Evolutionary conservation across 2,329 filamentous ascomycete genomes (phyloP), one percentile per base, ranked within the genome.

Genomic region (Harringtonia aguacate): DNA sequence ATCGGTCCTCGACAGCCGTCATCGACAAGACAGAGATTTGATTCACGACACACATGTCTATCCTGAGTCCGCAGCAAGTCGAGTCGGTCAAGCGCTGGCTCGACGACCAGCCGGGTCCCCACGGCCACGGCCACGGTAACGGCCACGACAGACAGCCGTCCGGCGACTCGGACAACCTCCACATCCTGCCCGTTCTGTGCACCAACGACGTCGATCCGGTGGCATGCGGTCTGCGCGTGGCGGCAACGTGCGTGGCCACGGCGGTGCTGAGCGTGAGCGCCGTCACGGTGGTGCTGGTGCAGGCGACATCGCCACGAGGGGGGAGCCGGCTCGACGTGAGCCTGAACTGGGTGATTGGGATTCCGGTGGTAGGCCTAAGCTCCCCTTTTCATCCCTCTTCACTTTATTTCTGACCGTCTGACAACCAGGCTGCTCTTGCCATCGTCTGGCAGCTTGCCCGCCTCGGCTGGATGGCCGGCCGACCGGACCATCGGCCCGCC

Each of bases 71-170:
- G 3, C 35, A 18, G 14, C 38, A 38, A n/a, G 37, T n/a, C 20
- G 46, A 48, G 30, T 44, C 46, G 2, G 42, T 47, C 20, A 37
- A 49, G 40, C 45, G 41, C 17, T 49, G 48, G 47, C 45, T 46
- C 18, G 31, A 44, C 24, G 21, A 40, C 14, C 43, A 44, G 27
- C 36, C 31, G 4, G 20, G 10, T 20, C 14, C 3, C 18, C 17
- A 34, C 21, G 7, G 3, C 14, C 9, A 15, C 12, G 15, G 5
- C 27, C 29, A 22, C 36, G 37, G 12, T 35, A 15, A 6, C 42
- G 10, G 17, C 24, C 4, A 28, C 36, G n/a, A n/a, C 33, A 8
- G 9, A 14, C 34, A 12, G 13, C 8, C 20, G 17, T 20, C 20
- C 4, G 6, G 4, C 17, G 8, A 12, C 34, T n/a, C 10, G 8